phyloP scores from a whole-genome alignment of 2,329 filamentous ascomycete species.

The Aspergillus pseudoviridinutans region DNA sequence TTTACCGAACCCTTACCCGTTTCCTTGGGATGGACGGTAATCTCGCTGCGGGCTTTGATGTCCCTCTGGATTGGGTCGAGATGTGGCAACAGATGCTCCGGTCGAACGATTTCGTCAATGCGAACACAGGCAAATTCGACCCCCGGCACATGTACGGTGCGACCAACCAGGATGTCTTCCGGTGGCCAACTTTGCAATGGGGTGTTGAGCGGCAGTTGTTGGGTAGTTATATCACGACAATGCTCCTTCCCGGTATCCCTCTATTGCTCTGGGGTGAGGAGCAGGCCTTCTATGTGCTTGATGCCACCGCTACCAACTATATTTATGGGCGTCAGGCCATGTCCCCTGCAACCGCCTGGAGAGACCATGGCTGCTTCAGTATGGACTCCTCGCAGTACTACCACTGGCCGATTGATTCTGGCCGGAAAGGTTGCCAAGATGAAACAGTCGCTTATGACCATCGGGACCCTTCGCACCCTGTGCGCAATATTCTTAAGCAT shows the following conservation, averaged over 20 bases:
- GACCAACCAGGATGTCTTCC: conserved; percentile 62
- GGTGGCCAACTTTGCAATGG: conserved; percentile 56
- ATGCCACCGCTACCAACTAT: conserved; percentile 61
- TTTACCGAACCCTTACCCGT: conserved; percentile 56
- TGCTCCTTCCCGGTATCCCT: conserved; percentile 59
- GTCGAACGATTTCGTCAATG: conserved; percentile 57
- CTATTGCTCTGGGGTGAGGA: conserved; percentile 61
- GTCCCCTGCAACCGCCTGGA: conserved; percentile 58
- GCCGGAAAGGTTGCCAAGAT: conserved; percentile 53
- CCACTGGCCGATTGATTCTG: conserved; percentile 53
- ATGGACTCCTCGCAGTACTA: conserved; percentile 54
- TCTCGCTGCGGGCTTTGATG: conserved; percentile 49
- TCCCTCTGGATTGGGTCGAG: conserved; percentile 50
- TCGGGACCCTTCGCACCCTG: conserved; percentile 56
- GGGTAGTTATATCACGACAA: conserved; percentile 54
- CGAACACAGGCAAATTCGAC: conserved; percentile 57
- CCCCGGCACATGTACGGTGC: conserved; percentile 61
- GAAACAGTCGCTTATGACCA: conserved; percentile 56
- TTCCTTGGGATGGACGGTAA: conserved; percentile 58
- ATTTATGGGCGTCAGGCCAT: conserved; percentile 61
- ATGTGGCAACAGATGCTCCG: conserved; percentile 53
- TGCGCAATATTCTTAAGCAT: conserved; percentile 56
- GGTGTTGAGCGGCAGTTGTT: conserved; percentile 55
- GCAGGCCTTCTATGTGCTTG: conserved; percentile 59
- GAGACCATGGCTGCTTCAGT: conserved; percentile 59